These are phyloP conservation scores for Suhomyces faveliae DNA, from an alignment of 805 yeast genomes.

Conservation along the genomic window DNA sequence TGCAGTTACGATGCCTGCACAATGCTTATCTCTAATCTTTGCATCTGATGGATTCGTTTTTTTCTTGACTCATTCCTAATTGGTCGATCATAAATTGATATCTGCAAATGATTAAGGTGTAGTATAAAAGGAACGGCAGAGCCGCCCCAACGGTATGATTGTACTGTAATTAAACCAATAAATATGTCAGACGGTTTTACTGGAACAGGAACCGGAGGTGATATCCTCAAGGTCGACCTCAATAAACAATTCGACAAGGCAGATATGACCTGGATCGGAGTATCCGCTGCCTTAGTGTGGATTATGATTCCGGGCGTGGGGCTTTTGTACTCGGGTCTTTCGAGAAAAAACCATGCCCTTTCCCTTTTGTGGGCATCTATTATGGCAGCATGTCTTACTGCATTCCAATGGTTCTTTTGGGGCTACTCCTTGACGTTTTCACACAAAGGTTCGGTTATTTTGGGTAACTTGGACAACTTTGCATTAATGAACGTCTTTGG, in stretches of 20 bases:
- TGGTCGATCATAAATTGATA: not conserved
- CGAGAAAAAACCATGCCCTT: conserved; percentile 94
- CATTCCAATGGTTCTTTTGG: conserved; percentile 98
- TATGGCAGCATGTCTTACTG: conserved; percentile 78
- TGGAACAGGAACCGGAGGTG: conserved; percentile 74
- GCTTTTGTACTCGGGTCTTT: conserved; percentile 84
- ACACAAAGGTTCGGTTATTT: conserved; percentile 57
- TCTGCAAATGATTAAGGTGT: not conserved
- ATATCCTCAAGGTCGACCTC: conserved; percentile 69
- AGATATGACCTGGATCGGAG: conserved; percentile 84
- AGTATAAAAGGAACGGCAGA: not conserved
- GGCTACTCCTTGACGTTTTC: conserved; percentile 90
- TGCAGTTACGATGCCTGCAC: not conserved
- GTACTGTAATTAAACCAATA: not conserved
- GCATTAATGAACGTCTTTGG: conserved; percentile 81
- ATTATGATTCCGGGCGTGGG: conserved; percentile 98
- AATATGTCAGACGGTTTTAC: conserved; percentile 31
- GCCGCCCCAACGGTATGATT: not conserved
- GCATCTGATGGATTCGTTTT: not conserved
- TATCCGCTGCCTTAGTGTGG: conserved; percentile 81
- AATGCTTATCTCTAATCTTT: conserved; percentile 2
- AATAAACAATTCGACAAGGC: conserved; percentile 69
- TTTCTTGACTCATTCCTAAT: not conserved
- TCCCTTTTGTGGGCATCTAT: conserved; percentile 92
- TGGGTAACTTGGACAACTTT: conserved; percentile 82